Evolutionary conservation across 225 moss, liverwort and hornwort genomes (phyloP), one percentile per base, ranked within the genome.

Genomic region (Pseudoscleropodium purum): DNA sequence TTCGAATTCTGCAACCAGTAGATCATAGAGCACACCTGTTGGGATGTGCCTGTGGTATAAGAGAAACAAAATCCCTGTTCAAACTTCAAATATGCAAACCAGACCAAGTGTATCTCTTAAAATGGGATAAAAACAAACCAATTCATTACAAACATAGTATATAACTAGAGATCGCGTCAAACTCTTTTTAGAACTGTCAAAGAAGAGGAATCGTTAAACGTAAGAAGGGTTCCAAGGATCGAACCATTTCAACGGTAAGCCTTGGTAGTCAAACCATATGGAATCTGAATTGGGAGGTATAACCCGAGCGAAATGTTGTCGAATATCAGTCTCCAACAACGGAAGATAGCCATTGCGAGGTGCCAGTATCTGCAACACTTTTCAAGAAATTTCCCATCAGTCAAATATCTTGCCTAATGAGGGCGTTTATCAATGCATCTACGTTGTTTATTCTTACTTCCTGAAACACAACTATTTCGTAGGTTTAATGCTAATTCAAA

Each of bases 221-320:
- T 62, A 82, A 74, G 63, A 63, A 66, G 24, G 45, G 72, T 57
- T 31, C 24, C 75, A 73, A 87, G 84, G 34, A 84, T 75, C 75
- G 65, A 86, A 99, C 99, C 99, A 99, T 92, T 99, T 99, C 85
- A 99, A 91, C 49, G 99, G 99, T 89, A 99, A 91, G 52, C 97
- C 96, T 90, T 94, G 94, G 75, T 97, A 97, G 79, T 99, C 99
- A 90, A 99, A 99, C 99, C 99, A 99, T 85, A 99, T 91, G 79
- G 95, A 94, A 89, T 97, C 99, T 51, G 96, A 93, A 90, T 97
- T 95, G 75, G 97, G 85, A 88, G 95, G 94, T 84, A 95, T 85
- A 62, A 93, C 92, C 85, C 94, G 94, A 61, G 94, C 94, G 73
- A 97, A 97, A 89, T 97, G 97, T 79, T 95, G 91, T 74, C 95